Evolutionary conservation across 345 rosid genomes (phyloP), one percentile per base, ranked within the genome.

Genomic region (Lepidium didymum): DNA sequence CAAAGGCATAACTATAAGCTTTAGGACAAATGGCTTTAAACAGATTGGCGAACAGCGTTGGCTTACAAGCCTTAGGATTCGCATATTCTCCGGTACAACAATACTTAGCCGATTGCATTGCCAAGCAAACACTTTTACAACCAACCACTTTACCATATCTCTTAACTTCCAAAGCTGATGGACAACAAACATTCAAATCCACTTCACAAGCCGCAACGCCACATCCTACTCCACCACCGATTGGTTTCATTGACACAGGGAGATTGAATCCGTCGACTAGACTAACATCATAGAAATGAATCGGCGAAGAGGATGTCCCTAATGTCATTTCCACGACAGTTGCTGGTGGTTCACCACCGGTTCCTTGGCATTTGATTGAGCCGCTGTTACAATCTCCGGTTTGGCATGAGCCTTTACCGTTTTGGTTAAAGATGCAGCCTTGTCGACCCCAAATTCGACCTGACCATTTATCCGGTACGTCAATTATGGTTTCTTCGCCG

Each of bases 281-380:
- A 46, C 97, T 90, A 1, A 93, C 98, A 67, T 93, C 97, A n/a
- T 93, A 93, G 89, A 85, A 93, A 72, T 93, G 97, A 19, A 93
- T 68, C 0, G 97, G 92, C 0, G 97, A 90, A 42, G 78, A 50
- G 0, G 82, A 50, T 8, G 96, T 8, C 0, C 96, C 96, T 1
- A 90, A 80, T 1, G 98, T 93, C 96, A 93, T 93, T 76, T 93
- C 97, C 5, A 93, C 87, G 19, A 92, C 81, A 0, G 96, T 90
- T 18, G 96, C 85, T 0, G 98, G 98, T 0, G 98, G 97, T 3
- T 10, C 58, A 7, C 98, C 98, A 0, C 86, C 90, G 4, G 34
- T 73, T 56, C 98, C 94, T 38, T 53, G 80, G 51, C 96, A 89
- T n/a, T 29, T 84, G 59, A 90, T 81, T 21, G 64, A 37, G 6